Base-by-base conservation (phyloP, 768 basidiomycete genomes). In the Mycena alexandri region DNA sequence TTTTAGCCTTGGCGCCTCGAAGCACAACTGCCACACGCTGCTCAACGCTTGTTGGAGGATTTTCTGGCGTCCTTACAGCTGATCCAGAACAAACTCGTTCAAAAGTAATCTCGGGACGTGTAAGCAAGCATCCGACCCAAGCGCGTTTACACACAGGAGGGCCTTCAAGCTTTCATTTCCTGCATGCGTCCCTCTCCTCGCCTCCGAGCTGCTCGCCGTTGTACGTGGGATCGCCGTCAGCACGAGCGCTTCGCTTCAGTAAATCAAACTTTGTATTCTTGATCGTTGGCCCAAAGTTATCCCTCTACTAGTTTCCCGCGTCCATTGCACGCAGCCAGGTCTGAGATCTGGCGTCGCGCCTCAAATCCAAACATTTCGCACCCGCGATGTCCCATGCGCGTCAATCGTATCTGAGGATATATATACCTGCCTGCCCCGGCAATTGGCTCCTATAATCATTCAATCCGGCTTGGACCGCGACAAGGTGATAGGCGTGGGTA, bases 81-180 rank as follows among this genome's bases (percentile, higher is more conserved):
- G 63, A 57, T 64, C 55, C 63, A 54, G 55, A 57, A 57, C 51
- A 47, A 51, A 64, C 17, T 48, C 24, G 7, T 22, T n/a, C 22
- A 17, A 59, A n/a, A n/a, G 43, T 42, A 29, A 22, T 51, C 41
- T 16, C 29, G 42, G 59, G 17, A 42, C 21, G 50, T 43, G 52
- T 34, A 65, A 48, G 33, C 34, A 50, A 42, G 41, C 51, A 22
- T 60, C 58, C 58, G 65, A 66, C 34, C 24, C 58, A 48, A 61
- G 17, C 52, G 65, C 46, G 43, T 41, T 53, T 54, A 61, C 43
- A 54, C 42, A 66, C 44, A 65, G 65, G 65, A 61, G 59, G 36
- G 19, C 64, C 2, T n/a, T 59, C 51, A 65, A 65, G 43, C 57
- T 65, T 65, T 65, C 64, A 60, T 65, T 59, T 59, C 64, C 52